phyloP scores from a whole-genome alignment of 345 rosid genomes.

The Citrus maxima region DNA sequence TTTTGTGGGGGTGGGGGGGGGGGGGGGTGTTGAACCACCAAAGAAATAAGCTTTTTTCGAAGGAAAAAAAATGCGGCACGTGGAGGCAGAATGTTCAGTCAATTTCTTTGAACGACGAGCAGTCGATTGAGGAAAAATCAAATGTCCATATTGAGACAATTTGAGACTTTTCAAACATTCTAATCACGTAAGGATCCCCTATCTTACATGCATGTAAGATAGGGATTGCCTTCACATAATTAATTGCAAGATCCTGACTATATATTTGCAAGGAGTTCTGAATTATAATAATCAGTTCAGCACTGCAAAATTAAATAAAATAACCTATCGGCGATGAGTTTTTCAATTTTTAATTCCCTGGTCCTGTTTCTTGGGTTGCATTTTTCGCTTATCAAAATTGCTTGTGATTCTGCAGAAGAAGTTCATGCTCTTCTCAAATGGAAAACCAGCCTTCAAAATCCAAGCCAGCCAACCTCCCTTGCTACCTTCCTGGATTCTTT shows the following conservation, averaged over 20 bases:
- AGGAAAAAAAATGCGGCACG: too few relatives aligned
- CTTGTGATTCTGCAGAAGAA: constrained; percentile 7
- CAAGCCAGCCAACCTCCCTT: background rate
- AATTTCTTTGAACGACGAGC: background rate
- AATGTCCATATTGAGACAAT: too few relatives aligned
- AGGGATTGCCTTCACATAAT: too few relatives aligned
- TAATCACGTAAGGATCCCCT: background rate
- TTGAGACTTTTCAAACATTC: background rate
- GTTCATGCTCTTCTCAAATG: constrained; percentile 27
- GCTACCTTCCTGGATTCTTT: constrained; percentile 19
- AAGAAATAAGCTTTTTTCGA: too few relatives aligned
- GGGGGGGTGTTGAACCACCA: too few relatives aligned
- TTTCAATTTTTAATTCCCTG: background rate
- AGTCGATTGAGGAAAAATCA: too few relatives aligned
- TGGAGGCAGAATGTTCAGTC: background rate
- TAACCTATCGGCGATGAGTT: background rate
- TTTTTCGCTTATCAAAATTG: background rate
- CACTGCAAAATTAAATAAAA: background rate
- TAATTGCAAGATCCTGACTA: background rate
- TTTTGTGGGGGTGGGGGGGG: too few relatives aligned
- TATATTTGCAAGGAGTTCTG: background rate
- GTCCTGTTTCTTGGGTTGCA: background rate
- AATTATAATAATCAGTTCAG: background rate
- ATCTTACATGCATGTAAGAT: too few relatives aligned
- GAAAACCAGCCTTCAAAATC: constrained; percentile 23